Evolutionary conservation across 352 stramenopile species (phyloP).

Genomic region (Phytopythium oedochilum): DNA sequence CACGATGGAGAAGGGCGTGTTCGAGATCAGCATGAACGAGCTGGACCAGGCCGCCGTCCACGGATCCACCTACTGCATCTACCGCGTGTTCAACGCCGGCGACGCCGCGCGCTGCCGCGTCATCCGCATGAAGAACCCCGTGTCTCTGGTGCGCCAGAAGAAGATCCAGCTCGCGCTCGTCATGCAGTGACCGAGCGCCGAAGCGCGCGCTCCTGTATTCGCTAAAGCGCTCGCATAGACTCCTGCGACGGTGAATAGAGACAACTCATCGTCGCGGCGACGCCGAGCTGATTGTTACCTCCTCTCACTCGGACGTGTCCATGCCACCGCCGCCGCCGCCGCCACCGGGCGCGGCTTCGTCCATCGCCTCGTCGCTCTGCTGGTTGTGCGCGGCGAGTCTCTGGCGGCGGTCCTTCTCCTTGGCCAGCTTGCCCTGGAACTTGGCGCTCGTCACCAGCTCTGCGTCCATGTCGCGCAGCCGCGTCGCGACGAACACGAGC

Average conservation of each 20-base stretch:
- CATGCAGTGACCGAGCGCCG: constrained; percentile 46
- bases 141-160: constrained; percentile 74
- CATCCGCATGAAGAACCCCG: constrained; percentile 81
- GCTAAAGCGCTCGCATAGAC: neutral
- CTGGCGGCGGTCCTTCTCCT: constrained; percentile 72
- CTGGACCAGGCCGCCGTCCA: constrained; percentile 75
- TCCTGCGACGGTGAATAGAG: neutral
- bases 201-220: neutral
- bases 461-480: constrained; percentile 72
- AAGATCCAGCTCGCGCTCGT: constrained; percentile 77
- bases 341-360: constrained; percentile 25
- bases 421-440: constrained; percentile 68
- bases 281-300: too few relatives aligned
- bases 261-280: too few relatives aligned
- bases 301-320: constrained; percentile 47
- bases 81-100: constrained; percentile 82
- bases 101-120: constrained; percentile 66
- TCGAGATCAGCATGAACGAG: constrained; percentile 90
- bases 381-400: constrained; percentile 39
- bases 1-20: constrained; percentile 84
- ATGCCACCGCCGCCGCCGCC: constrained; percentile 12
- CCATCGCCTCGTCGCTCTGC: constrained; percentile 35
- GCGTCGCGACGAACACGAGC: constrained; percentile 56
- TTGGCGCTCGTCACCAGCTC: constrained; percentile 78
- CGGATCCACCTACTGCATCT: constrained; percentile 79